These are phyloP conservation scores for Lentinula detonsa DNA, from an alignment of 768 basidiomycete genomes.

Conservation along the genomic window DNA sequence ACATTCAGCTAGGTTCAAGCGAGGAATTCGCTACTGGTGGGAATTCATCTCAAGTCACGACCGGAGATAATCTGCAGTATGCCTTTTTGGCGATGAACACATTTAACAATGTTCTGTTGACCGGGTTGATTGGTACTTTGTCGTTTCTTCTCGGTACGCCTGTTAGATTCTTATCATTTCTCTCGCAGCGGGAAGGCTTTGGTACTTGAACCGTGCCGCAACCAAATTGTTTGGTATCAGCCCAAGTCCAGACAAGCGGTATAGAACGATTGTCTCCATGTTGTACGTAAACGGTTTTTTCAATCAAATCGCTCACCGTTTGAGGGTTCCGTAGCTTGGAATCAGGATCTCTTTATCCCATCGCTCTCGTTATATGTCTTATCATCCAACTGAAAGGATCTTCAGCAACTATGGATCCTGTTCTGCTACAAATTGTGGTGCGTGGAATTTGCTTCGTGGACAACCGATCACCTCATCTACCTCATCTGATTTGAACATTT, in stretches of 20 bases:
- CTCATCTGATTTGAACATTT: not conserved
- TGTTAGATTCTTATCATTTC: not conserved
- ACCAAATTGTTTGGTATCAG: not conserved
- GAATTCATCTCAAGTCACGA: not conserved
- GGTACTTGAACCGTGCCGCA: not conserved
- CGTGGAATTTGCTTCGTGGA: not conserved
- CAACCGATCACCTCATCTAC: not conserved
- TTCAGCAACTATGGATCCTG: not conserved
- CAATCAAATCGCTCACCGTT: not conserved
- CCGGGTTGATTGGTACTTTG: constrained; percentile 1
- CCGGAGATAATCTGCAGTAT: constrained; percentile 1
- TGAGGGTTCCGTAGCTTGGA: not conserved
- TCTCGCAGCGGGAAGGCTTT: constrained; percentile 1
- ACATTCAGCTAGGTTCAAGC: not conserved
- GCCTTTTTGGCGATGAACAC: constrained; percentile 4
- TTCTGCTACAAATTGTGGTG: constrained; percentile 3
- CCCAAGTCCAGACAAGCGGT: not conserved
- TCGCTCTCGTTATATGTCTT: constrained; percentile 4
- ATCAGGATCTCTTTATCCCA: constrained; percentile 1
- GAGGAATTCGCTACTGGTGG: constrained; percentile 2
- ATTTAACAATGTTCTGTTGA: constrained; percentile 4
- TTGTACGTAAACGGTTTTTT: not conserved
- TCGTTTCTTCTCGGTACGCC: not conserved
- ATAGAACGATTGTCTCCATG: constrained; percentile 1
- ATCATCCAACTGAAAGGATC: not conserved